phyloP scores from a whole-genome alignment of 768 basidiomycete genomes.

The Hygrocybe coccinea region DNA sequence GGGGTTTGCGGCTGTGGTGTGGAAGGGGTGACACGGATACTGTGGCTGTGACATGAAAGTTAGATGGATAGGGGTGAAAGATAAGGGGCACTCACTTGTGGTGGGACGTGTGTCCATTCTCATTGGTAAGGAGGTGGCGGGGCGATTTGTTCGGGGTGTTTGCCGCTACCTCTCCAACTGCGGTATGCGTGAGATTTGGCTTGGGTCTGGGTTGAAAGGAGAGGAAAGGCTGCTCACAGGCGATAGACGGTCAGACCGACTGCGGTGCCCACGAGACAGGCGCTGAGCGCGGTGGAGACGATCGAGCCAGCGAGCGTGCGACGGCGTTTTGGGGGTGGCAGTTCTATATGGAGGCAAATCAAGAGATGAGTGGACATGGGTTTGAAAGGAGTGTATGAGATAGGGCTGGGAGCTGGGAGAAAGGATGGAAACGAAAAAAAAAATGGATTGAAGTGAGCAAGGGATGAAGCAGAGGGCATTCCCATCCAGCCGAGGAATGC shows the following conservation, averaged over 20 bases:
- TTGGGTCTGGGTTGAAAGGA: not conserved
- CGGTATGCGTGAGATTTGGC: not conserved
- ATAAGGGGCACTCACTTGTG: conserved; percentile 1
- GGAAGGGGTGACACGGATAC: conserved; percentile 32
- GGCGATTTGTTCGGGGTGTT: conserved; percentile 38
- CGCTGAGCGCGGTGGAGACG: conserved; percentile 77
- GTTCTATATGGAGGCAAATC: conserved; percentile 56
- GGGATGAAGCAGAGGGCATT: no score
- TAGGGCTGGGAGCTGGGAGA: no score
- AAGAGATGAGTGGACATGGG: conserved; percentile 29
- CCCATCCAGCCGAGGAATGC: no score
- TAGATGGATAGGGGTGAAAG: not conserved
- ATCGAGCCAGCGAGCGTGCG: conserved; percentile 71
- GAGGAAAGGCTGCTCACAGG: not conserved
- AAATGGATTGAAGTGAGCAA: no score
- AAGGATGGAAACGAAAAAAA: no score
- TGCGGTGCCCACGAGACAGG: conserved; percentile 80
- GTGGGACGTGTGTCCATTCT: conserved; percentile 45
- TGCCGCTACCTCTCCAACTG: conserved; percentile 79
- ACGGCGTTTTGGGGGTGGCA: conserved; percentile 72
- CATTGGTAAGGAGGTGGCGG: conserved; percentile 66
- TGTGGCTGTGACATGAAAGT: conserved; percentile 17
- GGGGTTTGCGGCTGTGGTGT: conserved; percentile 35
- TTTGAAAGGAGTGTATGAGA: not conserved
- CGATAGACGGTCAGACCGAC: conserved; percentile 68